These are phyloP conservation scores for Rhexocercosporidium sp. DNA, from an alignment of 2,329 filamentous ascomycete species.

Conservation along the genomic window DNA sequence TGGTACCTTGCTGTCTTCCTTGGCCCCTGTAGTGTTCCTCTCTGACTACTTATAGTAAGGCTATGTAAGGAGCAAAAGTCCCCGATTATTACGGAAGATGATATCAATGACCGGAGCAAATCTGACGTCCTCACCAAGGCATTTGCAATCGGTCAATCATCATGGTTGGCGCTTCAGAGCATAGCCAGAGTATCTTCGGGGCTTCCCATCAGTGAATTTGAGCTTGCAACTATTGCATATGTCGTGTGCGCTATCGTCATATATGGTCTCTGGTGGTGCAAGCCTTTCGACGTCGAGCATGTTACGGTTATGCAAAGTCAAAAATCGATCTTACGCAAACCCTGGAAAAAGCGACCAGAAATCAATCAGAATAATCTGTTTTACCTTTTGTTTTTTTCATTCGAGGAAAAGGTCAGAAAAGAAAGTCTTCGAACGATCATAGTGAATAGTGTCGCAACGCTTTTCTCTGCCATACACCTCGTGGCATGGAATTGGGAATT, in stretches of 20 bases:
- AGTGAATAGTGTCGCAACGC: not conserved
- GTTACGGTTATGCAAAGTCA: not conserved
- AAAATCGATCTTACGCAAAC: not conserved
- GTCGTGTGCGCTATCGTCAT: conserved; percentile 12
- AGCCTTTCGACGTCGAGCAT: conserved; percentile 19
- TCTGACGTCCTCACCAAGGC: conserved; percentile 5
- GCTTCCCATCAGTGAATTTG: conserved; percentile 6
- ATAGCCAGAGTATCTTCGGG: not conserved
- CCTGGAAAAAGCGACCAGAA: not conserved
- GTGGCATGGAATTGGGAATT: conserved; percentile 20
- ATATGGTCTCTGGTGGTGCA: conserved; percentile 18
- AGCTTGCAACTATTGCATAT: conserved; percentile 15
- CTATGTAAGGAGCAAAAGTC: not conserved
- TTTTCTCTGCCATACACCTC: conserved; percentile 14
- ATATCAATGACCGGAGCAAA: conserved; percentile 13
- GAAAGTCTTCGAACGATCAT: not conserved
- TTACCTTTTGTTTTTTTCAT: too few species aligned
- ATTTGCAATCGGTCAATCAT: conserved; percentile 9
- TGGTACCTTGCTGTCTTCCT: not conserved
- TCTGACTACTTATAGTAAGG: not conserved
- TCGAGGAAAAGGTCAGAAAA: too few species aligned
- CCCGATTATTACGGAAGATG: not conserved
- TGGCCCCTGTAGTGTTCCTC: too few species aligned
- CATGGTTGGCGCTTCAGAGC: not conserved
- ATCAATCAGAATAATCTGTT: too few species aligned